Evolutionary conservation across 768 basidiomycete species (phyloP).

Genomic region (Suillus spraguei): DNA sequence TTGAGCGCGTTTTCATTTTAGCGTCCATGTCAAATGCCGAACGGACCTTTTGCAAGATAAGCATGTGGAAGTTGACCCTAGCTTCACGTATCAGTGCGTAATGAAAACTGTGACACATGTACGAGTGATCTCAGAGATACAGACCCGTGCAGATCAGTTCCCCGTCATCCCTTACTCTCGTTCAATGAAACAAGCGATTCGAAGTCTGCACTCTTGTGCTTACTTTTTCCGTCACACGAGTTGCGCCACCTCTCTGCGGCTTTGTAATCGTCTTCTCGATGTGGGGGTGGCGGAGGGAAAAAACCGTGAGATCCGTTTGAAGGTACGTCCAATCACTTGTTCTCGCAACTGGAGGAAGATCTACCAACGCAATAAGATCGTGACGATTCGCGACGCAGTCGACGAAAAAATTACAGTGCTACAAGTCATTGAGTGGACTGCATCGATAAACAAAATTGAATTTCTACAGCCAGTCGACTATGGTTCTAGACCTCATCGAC

Average conservation of each 20-base stretch:
- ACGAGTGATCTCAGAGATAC: not conserved
- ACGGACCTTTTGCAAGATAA: conserved; percentile 1
- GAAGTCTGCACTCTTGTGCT: not conserved
- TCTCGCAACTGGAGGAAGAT: not conserved
- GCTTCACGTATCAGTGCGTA: not conserved
- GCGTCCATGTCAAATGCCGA: not conserved
- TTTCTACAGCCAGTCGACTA: not conserved
- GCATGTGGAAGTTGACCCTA: not conserved
- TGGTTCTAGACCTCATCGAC: not conserved
- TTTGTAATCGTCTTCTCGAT: not conserved
- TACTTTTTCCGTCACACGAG: not conserved
- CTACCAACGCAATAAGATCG: not conserved
- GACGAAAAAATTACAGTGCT: not conserved
- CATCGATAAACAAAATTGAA: not conserved
- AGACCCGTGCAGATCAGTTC: not conserved
- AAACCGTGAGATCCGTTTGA: not conserved
- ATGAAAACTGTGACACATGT: not conserved
- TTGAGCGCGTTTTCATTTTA: not conserved
- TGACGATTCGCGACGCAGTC: not conserved
- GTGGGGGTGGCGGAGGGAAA: not conserved
- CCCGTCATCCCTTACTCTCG: not conserved
- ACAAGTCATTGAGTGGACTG: not conserved
- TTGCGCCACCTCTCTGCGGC: not conserved
- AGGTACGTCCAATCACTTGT: not conserved
- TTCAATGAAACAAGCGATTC: not conserved